Conservation (phyloP, 2,329 filamentous ascomycete genomes). For the Cadophora malorum region DNA sequence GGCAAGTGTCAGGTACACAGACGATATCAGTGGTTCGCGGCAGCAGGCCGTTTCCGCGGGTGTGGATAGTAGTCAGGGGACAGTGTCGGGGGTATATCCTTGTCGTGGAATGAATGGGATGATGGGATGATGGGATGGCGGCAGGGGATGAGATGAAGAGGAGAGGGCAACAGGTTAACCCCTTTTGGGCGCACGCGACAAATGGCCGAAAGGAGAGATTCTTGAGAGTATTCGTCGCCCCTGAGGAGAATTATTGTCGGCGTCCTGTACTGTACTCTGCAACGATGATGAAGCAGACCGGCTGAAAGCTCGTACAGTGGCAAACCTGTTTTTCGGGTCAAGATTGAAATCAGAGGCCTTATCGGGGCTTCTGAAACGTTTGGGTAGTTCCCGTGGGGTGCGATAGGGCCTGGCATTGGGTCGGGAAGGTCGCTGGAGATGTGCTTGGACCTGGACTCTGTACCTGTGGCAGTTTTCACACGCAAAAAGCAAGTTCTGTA, state of each 20-base stretch:
- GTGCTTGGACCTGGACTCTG: background rate
- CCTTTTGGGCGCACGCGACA: constrained; percentile 22
- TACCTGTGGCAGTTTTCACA: constrained; percentile 17
- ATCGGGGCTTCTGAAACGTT: constrained; percentile 23
- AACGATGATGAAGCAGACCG: background rate
- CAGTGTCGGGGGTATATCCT: constrained; percentile 4
- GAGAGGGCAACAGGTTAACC: background rate
- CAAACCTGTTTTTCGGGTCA: background rate
- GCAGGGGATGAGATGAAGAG: constrained; percentile 2
- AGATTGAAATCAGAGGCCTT: background rate
- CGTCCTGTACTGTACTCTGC: background rate
- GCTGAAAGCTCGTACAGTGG: background rate
- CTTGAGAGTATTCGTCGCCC: background rate
- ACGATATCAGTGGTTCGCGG: constrained; percentile 20
- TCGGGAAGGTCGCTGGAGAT: background rate
- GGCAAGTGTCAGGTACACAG: constrained; percentile 22
- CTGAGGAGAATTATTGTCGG: background rate
- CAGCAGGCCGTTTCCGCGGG: constrained; percentile 23
- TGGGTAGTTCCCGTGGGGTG: constrained; percentile 18
- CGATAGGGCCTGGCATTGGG: constrained; percentile 22
- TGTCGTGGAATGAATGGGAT: background rate
- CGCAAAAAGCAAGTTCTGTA: constrained; percentile 16
- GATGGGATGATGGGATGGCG: background rate
- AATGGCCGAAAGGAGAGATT: constrained; percentile 11
- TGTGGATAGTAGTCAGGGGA: background rate